phyloP scores from a whole-genome alignment of 768 basidiomycete genomes.

The Phanerochaete sordida region DNA sequence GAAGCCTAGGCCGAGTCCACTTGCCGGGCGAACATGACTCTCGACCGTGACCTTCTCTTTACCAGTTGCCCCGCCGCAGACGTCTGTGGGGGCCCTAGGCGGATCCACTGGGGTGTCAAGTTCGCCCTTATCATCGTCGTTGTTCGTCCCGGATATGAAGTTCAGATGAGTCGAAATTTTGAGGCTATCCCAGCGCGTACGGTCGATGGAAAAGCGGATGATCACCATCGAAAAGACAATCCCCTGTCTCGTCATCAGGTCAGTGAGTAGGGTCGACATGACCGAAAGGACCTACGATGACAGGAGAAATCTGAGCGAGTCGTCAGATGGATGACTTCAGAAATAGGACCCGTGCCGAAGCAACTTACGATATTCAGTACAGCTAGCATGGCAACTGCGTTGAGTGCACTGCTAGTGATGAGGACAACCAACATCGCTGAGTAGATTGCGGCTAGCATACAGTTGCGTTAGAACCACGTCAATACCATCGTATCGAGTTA shows the following conservation, averaged over 20 bases:
- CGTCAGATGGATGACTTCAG: too few species aligned
- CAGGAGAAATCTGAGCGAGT: slow-evolving; percentile 3
- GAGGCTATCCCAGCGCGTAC: slow-evolving; percentile 13
- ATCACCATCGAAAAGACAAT: slow-evolving; percentile 25
- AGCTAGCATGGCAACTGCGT: slow-evolving; percentile 4
- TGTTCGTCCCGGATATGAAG: not conserved
- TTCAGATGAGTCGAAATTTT: slow-evolving; percentile 9
- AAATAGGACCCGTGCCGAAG: not conserved
- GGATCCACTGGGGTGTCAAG: not conserved
- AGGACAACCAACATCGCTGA: slow-evolving; percentile 18
- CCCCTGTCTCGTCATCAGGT: slow-evolving; percentile 7
- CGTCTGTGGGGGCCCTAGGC: not conserved
- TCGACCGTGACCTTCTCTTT: not conserved
- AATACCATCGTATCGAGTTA: not conserved
- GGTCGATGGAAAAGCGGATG: slow-evolving; percentile 19
- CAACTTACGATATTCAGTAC: slow-evolving; percentile 15
- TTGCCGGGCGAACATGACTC: not conserved
- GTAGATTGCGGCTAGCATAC: slow-evolving; percentile 15
- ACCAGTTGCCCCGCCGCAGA: not conserved
- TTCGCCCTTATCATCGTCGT: not conserved
- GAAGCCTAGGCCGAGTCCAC: not conserved
- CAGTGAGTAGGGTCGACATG: not conserved
- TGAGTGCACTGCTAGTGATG: slow-evolving; percentile 13
- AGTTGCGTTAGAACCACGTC: not conserved
- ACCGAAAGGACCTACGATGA: slow-evolving; percentile 2